phyloP scores from a whole-genome alignment of 2,329 filamentous ascomycete species.

The Pleurostoma richardsiae region DNA sequence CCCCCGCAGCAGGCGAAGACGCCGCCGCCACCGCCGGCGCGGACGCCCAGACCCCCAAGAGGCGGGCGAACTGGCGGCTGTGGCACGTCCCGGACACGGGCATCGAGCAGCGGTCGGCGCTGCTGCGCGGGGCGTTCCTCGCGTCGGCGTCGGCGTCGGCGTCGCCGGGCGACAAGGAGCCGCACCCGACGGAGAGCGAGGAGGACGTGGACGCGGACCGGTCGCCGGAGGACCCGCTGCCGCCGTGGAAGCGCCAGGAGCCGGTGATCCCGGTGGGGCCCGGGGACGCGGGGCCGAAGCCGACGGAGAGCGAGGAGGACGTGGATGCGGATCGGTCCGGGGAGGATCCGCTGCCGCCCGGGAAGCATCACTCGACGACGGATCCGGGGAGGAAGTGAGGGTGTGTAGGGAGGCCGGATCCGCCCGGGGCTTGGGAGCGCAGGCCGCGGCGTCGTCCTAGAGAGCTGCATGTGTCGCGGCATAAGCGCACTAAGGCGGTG shows the following conservation, averaged over 20 bases:
- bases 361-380: neutral
- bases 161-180: neutral
- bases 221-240: neutral
- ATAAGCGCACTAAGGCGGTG: no score
- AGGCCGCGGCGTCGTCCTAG: no score
- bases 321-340: neutral
- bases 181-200: neutral
- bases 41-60: neutral
- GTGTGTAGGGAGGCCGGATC: no score
- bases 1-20: neutral
- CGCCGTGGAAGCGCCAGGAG: neutral
- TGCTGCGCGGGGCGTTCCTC: neutral
- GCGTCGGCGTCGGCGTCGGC: neutral
- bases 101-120: neutral
- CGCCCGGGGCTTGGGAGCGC: no score
- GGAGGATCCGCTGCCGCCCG: neutral
- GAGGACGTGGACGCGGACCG: neutral
- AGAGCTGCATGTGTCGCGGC: no score
- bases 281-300: constrained; percentile 6
- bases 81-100: neutral
- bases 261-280: neutral
- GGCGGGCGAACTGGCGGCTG: neutral
- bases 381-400: no score
- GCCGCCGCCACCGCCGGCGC: neutral
- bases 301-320: constrained; percentile 1